Evolutionary conservation across 192 early-diverging fungal species (phyloP).

Genomic region (Chytriomyces sp.): DNA sequence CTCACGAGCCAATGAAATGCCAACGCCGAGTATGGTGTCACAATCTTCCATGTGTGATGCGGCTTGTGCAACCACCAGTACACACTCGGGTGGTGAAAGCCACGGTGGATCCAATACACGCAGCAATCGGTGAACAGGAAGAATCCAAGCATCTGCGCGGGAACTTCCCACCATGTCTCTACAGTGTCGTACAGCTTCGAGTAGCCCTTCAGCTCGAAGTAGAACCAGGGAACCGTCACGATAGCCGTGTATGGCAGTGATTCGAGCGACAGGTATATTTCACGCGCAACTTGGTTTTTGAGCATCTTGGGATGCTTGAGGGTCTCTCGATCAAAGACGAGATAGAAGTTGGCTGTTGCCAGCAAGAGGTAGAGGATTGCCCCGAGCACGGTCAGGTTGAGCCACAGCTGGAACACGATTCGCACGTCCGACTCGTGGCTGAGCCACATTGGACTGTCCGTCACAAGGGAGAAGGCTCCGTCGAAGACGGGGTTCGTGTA

Average conservation of each 20-base stretch:
- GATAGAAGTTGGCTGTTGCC: conserved; percentile 75
- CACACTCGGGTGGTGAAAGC: conserved; percentile 84
- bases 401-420: conserved; percentile 71
- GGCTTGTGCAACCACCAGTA: conserved; percentile 90
- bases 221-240: conserved; percentile 89
- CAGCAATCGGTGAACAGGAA: conserved; percentile 91
- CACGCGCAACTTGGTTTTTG: conserved; percentile 83
- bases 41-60: conserved; percentile 89
- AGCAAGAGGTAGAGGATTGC: conserved; percentile 80
- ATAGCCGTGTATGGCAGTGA: conserved; percentile 81
- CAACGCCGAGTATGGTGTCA: conserved; percentile 91
- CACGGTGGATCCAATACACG: conserved; percentile 97
- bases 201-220: conserved; percentile 87
- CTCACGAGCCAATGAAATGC: conserved; percentile 87
- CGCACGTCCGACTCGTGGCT: conserved; percentile 65
- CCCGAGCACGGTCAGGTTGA: conserved; percentile 72
- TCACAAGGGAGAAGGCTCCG: conserved; percentile 31
- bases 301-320: conserved; percentile 94
- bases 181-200: conserved; percentile 80
- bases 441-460: conserved; percentile 38
- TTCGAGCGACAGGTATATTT: conserved; percentile 76
- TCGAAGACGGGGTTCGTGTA: conserved; percentile 39
- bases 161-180: conserved; percentile 68
- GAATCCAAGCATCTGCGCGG: conserved; percentile 70
- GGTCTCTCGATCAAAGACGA: conserved; percentile 87